Percentiles rank a stretch among this genome's conserved stretches.
These are phyloP conservation scores for Polytrichum commune DNA, from an alignment of 225 moss, liverwort and hornwort species.

Conservation along the genomic window DNA sequence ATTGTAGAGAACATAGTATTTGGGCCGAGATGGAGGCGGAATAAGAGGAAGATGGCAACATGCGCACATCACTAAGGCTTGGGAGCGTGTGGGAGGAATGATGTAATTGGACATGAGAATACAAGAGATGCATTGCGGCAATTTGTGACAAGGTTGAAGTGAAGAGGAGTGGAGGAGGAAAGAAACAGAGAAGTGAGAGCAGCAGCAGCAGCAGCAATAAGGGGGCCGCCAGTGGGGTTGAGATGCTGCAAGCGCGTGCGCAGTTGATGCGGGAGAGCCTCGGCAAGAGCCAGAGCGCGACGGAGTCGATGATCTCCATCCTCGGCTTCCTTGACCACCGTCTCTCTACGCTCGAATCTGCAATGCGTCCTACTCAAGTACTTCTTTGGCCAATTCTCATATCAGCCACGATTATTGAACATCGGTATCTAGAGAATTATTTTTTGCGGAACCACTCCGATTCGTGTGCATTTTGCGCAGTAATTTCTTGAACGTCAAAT, in stretches of 20 bases:
- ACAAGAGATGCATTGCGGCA: not conserved
- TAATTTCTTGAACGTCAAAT: too few relatives aligned
- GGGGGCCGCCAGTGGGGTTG: constrained; percentile 63
- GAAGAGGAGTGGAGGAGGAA: not conserved
- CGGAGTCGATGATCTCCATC: constrained; percentile 68
- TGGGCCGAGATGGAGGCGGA: not conserved
- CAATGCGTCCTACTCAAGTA: constrained; percentile 89
- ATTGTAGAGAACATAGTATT: not conserved
- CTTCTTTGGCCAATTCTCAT: not conserved
- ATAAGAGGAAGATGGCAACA: not conserved
- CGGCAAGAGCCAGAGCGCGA: constrained; percentile 57
- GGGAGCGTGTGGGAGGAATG: too few relatives aligned
- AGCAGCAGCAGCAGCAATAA: constrained; percentile 20
- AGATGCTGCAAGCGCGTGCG: constrained; percentile 57
- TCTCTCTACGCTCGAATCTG: constrained; percentile 66
- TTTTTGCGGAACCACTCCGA: too few relatives aligned
- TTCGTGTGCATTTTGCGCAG: too few relatives aligned
- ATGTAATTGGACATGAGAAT: not conserved
- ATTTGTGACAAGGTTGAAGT: not conserved
- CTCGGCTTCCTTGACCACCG: constrained; percentile 75
- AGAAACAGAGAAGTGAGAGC: not conserved
- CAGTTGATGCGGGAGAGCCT: constrained; percentile 70
- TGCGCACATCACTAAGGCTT: not conserved
- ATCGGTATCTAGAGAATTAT: too few relatives aligned
- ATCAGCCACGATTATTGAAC: not conserved